Conservation (phyloP, 371 early-diverging fungal genomes). For the Zancudomyces culisetae region DNA sequence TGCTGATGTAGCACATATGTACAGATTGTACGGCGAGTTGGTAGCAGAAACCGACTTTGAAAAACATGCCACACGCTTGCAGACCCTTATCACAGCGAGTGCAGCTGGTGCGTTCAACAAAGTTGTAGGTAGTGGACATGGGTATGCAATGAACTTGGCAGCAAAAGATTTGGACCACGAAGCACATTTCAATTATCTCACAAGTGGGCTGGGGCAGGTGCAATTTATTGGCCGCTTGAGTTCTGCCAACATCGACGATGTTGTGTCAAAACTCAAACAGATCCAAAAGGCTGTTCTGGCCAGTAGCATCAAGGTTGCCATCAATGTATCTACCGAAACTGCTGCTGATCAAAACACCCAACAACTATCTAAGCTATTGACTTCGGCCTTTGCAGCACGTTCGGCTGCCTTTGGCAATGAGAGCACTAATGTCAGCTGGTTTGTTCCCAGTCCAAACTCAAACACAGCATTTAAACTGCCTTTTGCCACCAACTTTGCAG, state of each 20-base stretch:
- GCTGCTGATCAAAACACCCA: not conserved
- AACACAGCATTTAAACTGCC: slow-evolving; percentile 32
- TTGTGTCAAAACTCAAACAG: slow-evolving; percentile 33
- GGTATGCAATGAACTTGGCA: slow-evolving; percentile 57
- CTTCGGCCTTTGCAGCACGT: not conserved
- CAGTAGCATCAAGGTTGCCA: slow-evolving; percentile 39
- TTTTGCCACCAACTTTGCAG: slow-evolving; percentile 71
- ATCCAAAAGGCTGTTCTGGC: slow-evolving; percentile 14
- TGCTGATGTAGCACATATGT: slow-evolving; percentile 54
- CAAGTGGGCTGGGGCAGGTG: slow-evolving; percentile 62
- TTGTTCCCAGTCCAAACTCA: not conserved
- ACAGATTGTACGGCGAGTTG: slow-evolving; percentile 42
- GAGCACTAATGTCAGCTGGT: not conserved
- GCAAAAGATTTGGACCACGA: slow-evolving; percentile 43
- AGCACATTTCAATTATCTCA: slow-evolving; percentile 28
- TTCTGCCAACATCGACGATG: slow-evolving; percentile 36
- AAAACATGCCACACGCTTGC: too few relatives aligned
- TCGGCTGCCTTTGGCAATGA: not conserved
- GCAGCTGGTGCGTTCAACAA: slow-evolving; percentile 53
- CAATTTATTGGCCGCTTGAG: slow-evolving; percentile 52
- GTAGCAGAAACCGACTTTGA: slow-evolving; percentile 48
- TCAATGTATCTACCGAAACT: slow-evolving; percentile 18
- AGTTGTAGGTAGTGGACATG: slow-evolving; percentile 69
- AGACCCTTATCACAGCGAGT: slow-evolving; percentile 48
- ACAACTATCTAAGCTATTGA: not conserved